Conservation (phyloP, 2,329 filamentous ascomycete species). For the Claviceps cyperi region DNA sequence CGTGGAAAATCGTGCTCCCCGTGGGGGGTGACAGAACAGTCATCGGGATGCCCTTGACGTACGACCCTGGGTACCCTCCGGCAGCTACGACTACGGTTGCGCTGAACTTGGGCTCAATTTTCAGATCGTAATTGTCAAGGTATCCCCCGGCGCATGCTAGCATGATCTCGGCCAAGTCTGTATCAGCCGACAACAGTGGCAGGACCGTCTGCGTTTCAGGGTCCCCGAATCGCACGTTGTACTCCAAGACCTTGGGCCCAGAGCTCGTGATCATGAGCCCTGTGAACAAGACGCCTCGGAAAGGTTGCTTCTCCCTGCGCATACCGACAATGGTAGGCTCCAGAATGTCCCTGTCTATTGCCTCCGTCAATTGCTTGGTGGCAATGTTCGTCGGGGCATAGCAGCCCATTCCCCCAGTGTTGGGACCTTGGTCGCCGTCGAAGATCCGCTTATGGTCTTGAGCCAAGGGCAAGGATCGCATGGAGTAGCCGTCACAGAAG, state of each 20-base stretch:
- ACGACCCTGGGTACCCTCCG: slow-evolving; percentile 76
- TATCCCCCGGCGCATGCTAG: slow-evolving; percentile 66
- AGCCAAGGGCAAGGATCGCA: slow-evolving; percentile 72
- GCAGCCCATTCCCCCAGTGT: slow-evolving; percentile 96
- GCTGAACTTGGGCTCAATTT: slow-evolving; percentile 56
- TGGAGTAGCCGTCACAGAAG: slow-evolving; percentile 79
- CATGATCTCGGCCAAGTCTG: slow-evolving; percentile 80
- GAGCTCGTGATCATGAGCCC: slow-evolving; percentile 79
- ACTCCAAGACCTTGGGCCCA: slow-evolving; percentile 76
- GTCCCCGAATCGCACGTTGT: slow-evolving; percentile 87
- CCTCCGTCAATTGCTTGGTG: slow-evolving; percentile 57
- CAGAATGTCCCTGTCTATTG: slow-evolving; percentile 67
- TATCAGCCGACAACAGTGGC: slow-evolving; percentile 59
- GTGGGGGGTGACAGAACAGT: slow-evolving; percentile 29
- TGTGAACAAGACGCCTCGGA: slow-evolving; percentile 66
- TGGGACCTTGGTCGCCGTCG: slow-evolving; percentile 79
- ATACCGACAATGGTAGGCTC: slow-evolving; percentile 82
- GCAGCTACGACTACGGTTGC: slow-evolving; percentile 91
- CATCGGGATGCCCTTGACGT: slow-evolving; percentile 61
- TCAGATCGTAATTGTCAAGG: slow-evolving; percentile 54
- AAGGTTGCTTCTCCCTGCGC: slow-evolving; percentile 61
- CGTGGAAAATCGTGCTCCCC: slow-evolving; percentile 71
- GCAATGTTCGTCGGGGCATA: slow-evolving; percentile 79
- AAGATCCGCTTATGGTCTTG: slow-evolving; percentile 95
- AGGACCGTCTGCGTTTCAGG: slow-evolving; percentile 83